Base-by-base conservation (phyloP, 1,284 basidiomycete genomes). In the Tilletia walkeri region DNA sequence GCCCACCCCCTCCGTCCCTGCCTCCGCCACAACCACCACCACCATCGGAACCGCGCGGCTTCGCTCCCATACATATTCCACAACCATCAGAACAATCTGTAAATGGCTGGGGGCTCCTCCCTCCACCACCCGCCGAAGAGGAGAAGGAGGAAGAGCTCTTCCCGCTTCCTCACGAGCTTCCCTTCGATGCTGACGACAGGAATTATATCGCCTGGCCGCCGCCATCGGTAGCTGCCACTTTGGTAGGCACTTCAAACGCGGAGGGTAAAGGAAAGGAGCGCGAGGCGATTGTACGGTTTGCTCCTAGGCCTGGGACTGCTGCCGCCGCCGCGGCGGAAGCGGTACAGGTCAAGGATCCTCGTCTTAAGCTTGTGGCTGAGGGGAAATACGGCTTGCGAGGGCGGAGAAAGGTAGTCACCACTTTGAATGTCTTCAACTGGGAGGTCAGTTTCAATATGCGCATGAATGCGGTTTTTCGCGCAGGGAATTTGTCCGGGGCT, bases 91-190 rank as follows among this genome's bases (percentile, higher is more conserved):
- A 45, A 14, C 41, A 45, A 45, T 45, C 41, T 45, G 41, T 3
- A 45, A 14, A 45, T 1, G n/a, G 47, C 47, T 48, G 47, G 47
- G 12, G 47, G 12, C 47, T 18, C 50, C 12, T n/a, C 50, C 50
- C 12, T 24, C 50, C 50, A 53, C 50, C 50, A 18, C 41, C 41
- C 9, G 9, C 41, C 9, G 41, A 9, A 14, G 41, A 9, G 14
- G 41, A 45, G 14, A 14, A 45, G 41, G 1, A 45, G 14, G 41
- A 45, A 45, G 41, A 45, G 9, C 41, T 45, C 16, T 38, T 79
- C 47, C 68, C 16, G 12, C 68, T 79, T 7, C 78, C 78, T 7
- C 68, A 75, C 69, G 78, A 79, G 56, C 70, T 79, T 10, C 67
- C 72, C 3, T 39, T 41, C 34, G 75, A 75, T 18, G 30, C 63